A percentile compares a stretch with the other conserved stretches of the same genome.
Conservation (phyloP, 495 filamentous ascomycete genomes). For the Tuber aestivum region DNA sequence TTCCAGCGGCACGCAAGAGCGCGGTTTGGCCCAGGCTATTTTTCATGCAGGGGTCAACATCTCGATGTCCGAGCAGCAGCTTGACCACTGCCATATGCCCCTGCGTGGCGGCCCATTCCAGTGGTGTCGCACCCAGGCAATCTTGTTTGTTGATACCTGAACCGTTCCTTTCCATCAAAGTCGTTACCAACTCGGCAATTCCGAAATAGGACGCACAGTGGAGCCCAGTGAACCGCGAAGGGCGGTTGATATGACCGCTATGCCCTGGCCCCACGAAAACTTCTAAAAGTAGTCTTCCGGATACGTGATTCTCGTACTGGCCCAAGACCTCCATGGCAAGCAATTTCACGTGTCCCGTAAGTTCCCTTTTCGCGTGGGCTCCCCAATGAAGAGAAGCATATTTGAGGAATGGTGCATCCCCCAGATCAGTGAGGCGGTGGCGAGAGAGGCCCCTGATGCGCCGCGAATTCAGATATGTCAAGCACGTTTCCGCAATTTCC, state of each 20-base stretch:
- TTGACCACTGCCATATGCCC: constrained; percentile 35
- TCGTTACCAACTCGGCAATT: neutral
- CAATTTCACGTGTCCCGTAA: neutral
- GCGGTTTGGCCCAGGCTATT: neutral
- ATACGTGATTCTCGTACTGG: neutral
- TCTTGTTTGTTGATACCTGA: neutral
- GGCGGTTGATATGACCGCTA: neutral
- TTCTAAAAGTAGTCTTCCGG: neutral
- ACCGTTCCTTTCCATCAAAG: neutral
- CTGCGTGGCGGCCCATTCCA: constrained; percentile 39
- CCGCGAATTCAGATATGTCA: neutral
- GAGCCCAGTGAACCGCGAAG: neutral
- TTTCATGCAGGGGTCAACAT: constrained; percentile 16
- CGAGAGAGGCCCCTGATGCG: neutral
- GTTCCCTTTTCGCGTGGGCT: neutral
- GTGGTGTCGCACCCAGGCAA: constrained; percentile 29
- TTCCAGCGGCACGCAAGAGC: constrained; percentile 9
- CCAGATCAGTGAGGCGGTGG: neutral
- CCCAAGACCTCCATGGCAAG: neutral
- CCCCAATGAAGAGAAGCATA: neutral
- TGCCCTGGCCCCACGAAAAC: neutral
- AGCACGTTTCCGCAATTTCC: neutral
- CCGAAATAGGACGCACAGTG: neutral
- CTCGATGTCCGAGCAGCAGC: constrained; percentile 29
- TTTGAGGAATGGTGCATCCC: neutral